Percentiles rank a stretch among this genome's conserved stretches.
Evolutionary conservation across 805 yeast genomes (phyloP).

Genomic region (Cyberlindnera galapagoensis): DNA sequence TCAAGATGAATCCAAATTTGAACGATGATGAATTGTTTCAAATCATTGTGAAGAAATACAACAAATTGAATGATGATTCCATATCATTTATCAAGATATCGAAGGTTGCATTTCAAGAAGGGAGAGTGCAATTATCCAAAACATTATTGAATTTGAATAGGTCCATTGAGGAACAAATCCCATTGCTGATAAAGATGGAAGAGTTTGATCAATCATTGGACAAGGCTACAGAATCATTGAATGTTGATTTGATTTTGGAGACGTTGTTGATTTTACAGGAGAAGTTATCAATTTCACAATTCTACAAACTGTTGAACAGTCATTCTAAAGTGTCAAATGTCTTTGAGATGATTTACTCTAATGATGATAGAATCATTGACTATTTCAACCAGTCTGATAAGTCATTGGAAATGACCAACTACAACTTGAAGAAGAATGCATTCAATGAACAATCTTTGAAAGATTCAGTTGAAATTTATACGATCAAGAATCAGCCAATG

Average conservation of each 20-base stretch:
- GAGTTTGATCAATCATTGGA: constrained; percentile 63
- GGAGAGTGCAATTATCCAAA: constrained; percentile 63
- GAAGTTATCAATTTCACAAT: constrained; percentile 54
- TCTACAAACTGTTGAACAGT: constrained; percentile 57
- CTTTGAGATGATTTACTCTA: constrained; percentile 28
- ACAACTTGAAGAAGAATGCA: constrained; percentile 27
- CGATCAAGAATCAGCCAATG: constrained; percentile 29
- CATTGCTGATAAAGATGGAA: constrained; percentile 61
- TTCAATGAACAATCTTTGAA: constrained; percentile 16
- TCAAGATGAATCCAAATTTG: constrained; percentile 43
- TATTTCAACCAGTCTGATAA: constrained; percentile 62
- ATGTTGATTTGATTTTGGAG: constrained; percentile 46
- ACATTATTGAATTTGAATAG: constrained; percentile 62
- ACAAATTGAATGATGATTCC: no score
- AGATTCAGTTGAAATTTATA: constrained; percentile 20
- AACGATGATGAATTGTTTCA: constrained; percentile 56
- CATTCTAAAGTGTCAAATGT: constrained; percentile 31
- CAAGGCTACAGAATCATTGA: constrained; percentile 43
- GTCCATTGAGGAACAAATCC: constrained; percentile 49
- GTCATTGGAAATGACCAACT: constrained; percentile 38
- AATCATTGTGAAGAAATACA: constrained; percentile 37
- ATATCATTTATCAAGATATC: constrained; percentile 58
- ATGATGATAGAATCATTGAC: constrained; percentile 38
- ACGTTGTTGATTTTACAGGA: constrained; percentile 48
- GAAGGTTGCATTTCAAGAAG: constrained; percentile 70